Evolutionary conservation across 371 early-diverging fungal species (phyloP).

Genomic region (Circinella minor): DNA sequence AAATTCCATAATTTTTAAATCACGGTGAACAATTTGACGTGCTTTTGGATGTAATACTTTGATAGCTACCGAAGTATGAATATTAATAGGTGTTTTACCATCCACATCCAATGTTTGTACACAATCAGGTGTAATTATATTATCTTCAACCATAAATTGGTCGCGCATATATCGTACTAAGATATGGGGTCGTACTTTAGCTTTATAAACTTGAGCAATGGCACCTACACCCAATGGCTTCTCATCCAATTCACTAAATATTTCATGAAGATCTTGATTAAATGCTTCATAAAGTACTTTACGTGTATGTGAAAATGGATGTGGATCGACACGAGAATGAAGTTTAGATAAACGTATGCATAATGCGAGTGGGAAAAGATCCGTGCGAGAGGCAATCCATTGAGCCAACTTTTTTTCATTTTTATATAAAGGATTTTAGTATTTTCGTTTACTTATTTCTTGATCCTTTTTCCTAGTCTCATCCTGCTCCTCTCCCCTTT

Average conservation of each 20-base stretch:
- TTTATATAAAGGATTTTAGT: neutral
- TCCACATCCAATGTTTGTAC: constrained; percentile 32
- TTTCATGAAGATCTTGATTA: constrained; percentile 65
- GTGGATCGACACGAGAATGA: constrained; percentile 83
- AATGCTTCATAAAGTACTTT: constrained; percentile 66
- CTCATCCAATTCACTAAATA: constrained; percentile 79
- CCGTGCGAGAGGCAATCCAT: constrained; percentile 94
- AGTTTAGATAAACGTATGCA: constrained; percentile 80
- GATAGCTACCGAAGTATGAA: constrained; percentile 82
- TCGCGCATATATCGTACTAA: constrained; percentile 31
- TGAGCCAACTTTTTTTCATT: constrained; percentile 78
- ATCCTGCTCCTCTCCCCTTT: too few relatives aligned
- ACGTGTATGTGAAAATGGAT: constrained; percentile 73
- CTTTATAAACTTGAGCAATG: constrained; percentile 92
- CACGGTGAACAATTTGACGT: constrained; percentile 68
- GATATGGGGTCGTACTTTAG: constrained; percentile 59
- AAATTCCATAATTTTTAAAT: constrained; percentile 79
- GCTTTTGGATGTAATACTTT: constrained; percentile 94
- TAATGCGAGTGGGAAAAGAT: constrained; percentile 84
- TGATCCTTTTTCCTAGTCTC: neutral
- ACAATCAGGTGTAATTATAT: constrained; percentile 38
- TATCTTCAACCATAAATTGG: constrained; percentile 25
- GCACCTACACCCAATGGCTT: constrained; percentile 93
- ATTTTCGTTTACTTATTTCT: neutral
- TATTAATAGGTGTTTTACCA: constrained; percentile 23